A percentile compares a stretch with the other conserved stretches of the same genome.
Conservation (phyloP, 2,329 filamentous ascomycete species). For the Coniosporium tulheliwenetii region DNA sequence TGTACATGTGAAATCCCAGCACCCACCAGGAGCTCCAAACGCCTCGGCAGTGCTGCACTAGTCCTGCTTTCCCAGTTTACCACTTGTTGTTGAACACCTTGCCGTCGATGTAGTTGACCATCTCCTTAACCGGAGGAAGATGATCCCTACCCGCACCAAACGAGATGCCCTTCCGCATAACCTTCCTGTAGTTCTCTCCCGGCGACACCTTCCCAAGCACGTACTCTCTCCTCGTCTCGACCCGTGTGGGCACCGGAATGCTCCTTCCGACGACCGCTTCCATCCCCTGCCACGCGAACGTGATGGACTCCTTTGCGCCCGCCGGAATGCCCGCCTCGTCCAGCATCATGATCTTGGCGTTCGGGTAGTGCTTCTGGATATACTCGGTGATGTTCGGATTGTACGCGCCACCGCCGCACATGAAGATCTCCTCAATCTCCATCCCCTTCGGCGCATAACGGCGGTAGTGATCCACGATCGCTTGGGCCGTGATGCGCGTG, state of each 20-base stretch:
- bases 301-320: constrained; percentile 35
- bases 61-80: constrained; percentile 6
- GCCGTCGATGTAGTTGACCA: constrained; percentile 35
- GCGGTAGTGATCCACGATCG: constrained; percentile 8
- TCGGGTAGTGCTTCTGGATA: constrained; percentile 23
- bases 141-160: constrained; percentile 28
- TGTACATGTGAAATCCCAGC: too few species aligned
- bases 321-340: constrained; percentile 42
- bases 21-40: too few species aligned
- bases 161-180: constrained; percentile 35
- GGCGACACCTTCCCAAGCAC: constrained; percentile 40
- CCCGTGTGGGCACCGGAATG: constrained; percentile 37
- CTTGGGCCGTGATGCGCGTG: constrained; percentile 11
- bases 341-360: constrained; percentile 32
- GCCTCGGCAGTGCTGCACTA: too few species aligned
- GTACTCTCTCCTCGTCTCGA: constrained; percentile 35
- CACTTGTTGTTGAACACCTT: constrained; percentile 33
- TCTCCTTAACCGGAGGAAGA: constrained; percentile 31
- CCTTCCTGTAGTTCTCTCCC: constrained; percentile 37
- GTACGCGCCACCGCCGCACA: constrained; percentile 12
- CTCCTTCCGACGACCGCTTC: constrained; percentile 40
- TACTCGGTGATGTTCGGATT: constrained; percentile 23
- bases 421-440: constrained; percentile 11
- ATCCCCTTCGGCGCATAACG: constrained; percentile 8
- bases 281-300: constrained; percentile 40